Evolutionary conservation across 371 early-diverging fungal species (phyloP).

Genomic region (Mucor sp.): DNA sequence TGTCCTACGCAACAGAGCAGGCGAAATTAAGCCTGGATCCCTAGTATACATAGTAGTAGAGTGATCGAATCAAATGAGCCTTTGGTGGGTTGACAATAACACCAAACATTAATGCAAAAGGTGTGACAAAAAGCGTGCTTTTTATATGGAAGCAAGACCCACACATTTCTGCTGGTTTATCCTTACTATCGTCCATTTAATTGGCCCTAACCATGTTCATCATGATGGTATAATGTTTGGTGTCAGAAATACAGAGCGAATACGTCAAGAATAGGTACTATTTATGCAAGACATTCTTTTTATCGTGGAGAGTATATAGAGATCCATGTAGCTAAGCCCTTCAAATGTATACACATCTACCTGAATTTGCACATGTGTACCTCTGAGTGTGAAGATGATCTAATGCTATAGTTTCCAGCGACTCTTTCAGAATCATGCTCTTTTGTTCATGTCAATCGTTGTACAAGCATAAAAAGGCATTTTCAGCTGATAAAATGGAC

Average conservation of each 20-base stretch:
- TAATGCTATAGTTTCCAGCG: neutral
- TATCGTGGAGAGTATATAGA: neutral
- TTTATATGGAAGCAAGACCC: neutral
- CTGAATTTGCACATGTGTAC: neutral
- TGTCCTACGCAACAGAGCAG: neutral
- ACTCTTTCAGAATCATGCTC: neutral
- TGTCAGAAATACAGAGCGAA: neutral
- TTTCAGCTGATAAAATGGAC: conserved; percentile 12
- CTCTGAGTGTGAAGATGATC: conserved; percentile 2
- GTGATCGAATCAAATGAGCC: neutral
- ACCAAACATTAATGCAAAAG: neutral
- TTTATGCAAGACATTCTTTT: neutral
- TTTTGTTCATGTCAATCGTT: neutral
- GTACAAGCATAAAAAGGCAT: neutral
- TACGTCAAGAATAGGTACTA: neutral
- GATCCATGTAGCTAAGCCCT: neutral
- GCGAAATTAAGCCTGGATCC: neutral
- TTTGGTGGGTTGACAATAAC: neutral
- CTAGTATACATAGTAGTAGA: neutral
- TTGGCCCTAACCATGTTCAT: neutral
- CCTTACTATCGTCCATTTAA: neutral
- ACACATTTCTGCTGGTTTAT: neutral
- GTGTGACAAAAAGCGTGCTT: neutral
- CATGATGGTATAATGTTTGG: neutral
- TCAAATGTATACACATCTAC: neutral